Base-by-base conservation (phyloP, 495 filamentous ascomycete genomes). In the Xylaria nigripes region DNA sequence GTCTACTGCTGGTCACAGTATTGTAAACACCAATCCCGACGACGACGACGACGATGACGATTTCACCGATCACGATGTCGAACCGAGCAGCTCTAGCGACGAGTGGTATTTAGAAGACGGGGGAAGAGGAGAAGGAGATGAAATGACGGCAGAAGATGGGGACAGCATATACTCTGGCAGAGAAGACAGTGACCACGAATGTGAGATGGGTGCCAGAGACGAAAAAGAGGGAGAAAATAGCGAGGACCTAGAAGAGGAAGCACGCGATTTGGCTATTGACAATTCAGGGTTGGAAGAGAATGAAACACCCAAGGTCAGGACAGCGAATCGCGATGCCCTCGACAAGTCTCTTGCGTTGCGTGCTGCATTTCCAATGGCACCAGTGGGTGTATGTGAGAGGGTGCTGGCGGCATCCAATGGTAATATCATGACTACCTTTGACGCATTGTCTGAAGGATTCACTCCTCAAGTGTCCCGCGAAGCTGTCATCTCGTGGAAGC, bases 331-430 rank as follows among this genome's bases (percentile, higher is more conserved):
- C 3, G 16, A 57, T 12, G 55, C 54, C 2, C 46, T 63, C 0
- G 66, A 70, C 42, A 70, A 67, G 16, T 60, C 71, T 40, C 57
- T 65, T 10, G 55, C 60, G 10, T 53, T 76, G 15, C 68, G 58
- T 19, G 56, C 58, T 5, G 69, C 71, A 0, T 75, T 74, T 24
- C 70, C 71, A 7, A 60, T 45, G 0, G 68, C 53, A 1, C 56
- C 65, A 3, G 51, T 56, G 9, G 55, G 48, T 1, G 50, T 61
- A 13, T 70, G 70, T 22, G 62, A 72, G 30, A 61, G 50, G 22
- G 40, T 58, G 0, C 49, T 76, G 12, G 36, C 40, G 2, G 48
- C 30, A 2, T 60, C 48, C 16, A 21, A 43, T 10, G 61, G 58
- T 23, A 50, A 67, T 19, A 16, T 66, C 18, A 57, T 58, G 15